Evolutionary conservation across 176 grass and related monocot species (phyloP).

Genomic region (Carex cristatella): DNA sequence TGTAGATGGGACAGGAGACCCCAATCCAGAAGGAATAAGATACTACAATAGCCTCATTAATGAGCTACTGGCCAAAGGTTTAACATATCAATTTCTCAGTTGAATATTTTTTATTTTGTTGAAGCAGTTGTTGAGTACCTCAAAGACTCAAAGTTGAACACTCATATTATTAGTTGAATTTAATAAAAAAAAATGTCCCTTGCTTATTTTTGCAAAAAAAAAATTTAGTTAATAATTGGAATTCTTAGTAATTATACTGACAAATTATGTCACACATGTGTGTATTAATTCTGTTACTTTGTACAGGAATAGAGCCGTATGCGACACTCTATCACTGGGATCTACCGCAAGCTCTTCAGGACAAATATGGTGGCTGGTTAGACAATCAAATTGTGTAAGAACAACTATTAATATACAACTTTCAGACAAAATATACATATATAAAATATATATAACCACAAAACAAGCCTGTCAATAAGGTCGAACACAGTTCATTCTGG

Average conservation of each 20-base stretch:
- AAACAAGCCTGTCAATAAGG: not conserved
- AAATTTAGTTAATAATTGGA: not conserved
- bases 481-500: not conserved
- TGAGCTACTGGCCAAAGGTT: conserved; percentile 62
- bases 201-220: not conserved
- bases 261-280: not conserved
- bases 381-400: conserved; percentile 72
- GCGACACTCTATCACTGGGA: conserved; percentile 90
- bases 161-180: too few relatives aligned
- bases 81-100: not conserved
- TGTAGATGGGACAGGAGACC: conserved; percentile 80
- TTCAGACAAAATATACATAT: not conserved
- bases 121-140: not conserved
- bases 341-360: conserved; percentile 78
- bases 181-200: too few relatives aligned
- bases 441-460: not conserved
- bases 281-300: conserved; percentile 9
- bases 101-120: not conserved
- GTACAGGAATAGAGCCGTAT: conserved; percentile 68
- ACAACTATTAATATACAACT: not conserved
- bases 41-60: conserved; percentile 85
- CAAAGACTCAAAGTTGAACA: too few relatives aligned
- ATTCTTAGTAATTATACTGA: not conserved
- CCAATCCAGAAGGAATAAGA: conserved; percentile 77
- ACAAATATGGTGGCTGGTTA: conserved; percentile 83